A percentile compares a stretch with the other conserved stretches of the same genome.
Evolutionary conservation across 805 yeast genomes (phyloP).

Genomic region (Wickerhamomyces subpelliculosus): DNA sequence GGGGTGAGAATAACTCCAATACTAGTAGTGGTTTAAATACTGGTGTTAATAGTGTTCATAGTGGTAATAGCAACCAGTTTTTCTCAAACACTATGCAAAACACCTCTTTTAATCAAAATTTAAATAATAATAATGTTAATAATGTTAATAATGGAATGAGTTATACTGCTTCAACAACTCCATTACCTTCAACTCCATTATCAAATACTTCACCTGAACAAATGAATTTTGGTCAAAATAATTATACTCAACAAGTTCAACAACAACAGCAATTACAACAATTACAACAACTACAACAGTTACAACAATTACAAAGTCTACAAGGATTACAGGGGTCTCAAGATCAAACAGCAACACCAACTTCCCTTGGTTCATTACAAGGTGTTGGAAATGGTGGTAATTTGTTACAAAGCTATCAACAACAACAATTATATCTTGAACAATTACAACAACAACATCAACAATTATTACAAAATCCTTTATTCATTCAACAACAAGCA

Average conservation of each 20-base stretch:
- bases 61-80: no score
- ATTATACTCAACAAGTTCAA: constrained; percentile 1
- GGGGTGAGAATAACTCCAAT: no score
- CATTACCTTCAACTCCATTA: constrained; percentile 3
- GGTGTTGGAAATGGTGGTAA: no score
- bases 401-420: constrained; percentile 14
- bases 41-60: no score
- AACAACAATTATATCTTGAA: constrained; percentile 16
- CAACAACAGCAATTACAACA: not conserved
- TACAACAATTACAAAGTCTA: not conserved
- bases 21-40: no score
- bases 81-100: not conserved
- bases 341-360: no score
- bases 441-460: constrained; percentile 15
- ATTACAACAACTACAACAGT: not conserved
- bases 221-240: not conserved
- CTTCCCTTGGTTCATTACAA: no score
- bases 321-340: no score
- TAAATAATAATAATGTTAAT: constrained; percentile 1
- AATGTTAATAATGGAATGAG: not conserved
- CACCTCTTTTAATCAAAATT: not conserved
- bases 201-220: constrained; percentile 6
- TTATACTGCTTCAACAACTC: constrained; percentile 9
- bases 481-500: constrained; percentile 20
- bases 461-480: constrained; percentile 15